phyloP scores from a whole-genome alignment of 805 yeast genomes.

The Barnettozyma siamensis region DNA sequence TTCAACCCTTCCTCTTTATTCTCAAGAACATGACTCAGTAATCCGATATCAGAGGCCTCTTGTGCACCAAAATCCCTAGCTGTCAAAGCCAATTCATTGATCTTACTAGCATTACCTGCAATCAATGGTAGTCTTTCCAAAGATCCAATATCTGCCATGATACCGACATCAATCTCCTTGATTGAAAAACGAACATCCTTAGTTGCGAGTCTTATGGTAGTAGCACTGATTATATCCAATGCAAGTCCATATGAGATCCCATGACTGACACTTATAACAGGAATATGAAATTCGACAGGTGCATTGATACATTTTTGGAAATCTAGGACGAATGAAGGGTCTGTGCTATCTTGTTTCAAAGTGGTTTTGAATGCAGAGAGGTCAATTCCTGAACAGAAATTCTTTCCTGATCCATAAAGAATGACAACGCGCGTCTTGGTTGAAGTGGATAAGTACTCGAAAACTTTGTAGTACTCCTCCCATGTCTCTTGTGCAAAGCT shows the following conservation, averaged over 20 bases:
- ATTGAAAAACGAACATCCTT: constrained; percentile 49
- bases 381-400: constrained; percentile 66
- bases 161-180: constrained; percentile 66
- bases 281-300: constrained; percentile 42
- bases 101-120: constrained; percentile 48
- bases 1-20: constrained; percentile 44
- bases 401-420: constrained; percentile 47
- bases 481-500: constrained; percentile 53
- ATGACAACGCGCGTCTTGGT: constrained; percentile 47
- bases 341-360: constrained; percentile 24
- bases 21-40: constrained; percentile 42
- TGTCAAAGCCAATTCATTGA: constrained; percentile 56
- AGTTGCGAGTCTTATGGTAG: constrained; percentile 51
- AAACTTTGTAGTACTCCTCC: constrained; percentile 47
- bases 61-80: constrained; percentile 49
- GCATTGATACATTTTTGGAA: constrained; percentile 55
- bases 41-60: constrained; percentile 53
- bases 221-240: constrained; percentile 56
- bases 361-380: constrained; percentile 28
- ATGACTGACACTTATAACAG: constrained; percentile 64
- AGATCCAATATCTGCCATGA: constrained; percentile 76
- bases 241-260: constrained; percentile 66
- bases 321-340: constrained; percentile 34
- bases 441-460: constrained; percentile 39
- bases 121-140: constrained; percentile 58